Evolutionary conservation across 768 basidiomycete genomes (phyloP), one percentile per base, ranked within the genome.

Genomic region (Suillus weaverae): DNA sequence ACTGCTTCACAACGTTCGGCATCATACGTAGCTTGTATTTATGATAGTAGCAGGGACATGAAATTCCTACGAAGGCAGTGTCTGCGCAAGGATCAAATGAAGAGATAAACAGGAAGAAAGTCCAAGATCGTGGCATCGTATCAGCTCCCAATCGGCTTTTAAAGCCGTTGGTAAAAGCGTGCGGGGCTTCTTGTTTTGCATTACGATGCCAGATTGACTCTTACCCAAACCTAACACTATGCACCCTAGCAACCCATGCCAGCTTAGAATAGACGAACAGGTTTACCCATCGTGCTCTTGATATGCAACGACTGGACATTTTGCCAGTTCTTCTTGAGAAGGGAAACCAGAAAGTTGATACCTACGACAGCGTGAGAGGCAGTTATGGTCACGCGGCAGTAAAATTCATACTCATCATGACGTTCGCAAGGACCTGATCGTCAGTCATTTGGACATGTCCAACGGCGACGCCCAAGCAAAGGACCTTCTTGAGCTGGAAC

Each of bases 271-370:
- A 99, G 84, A 65, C 97, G 94, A 73, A 96, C 81, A 66, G 96
- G 94, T 83, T 97, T 97, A 85, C 97, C 97, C 97, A 99, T 99
- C 75, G 97, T 95, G 74, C 89, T 89, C 86, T 99, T 99, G 85
- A 99, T 89, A 86, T 98, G 95, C 69, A 99, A 85, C 61, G 95
- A 97, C 84, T 95, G 95, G 84, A 99, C 91, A 82, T 99, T 99
- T 81, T 99, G 97, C 95, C 95, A 94, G 84, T 97, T 93, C 88
- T 99, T 99, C 89, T 99, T 99, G 78, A 99, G 88, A 67, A 99
- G 83, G 22, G 97, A 99, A 75, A 99, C 95, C 73, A 99, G 87
- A 88, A 99, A 99, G 89, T 99, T 99, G 86, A 99, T 97, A 80
- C 94, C 93, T 94, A 43, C 20, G 44, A 38, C 33, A n/a, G 33